phyloP scores from a whole-genome alignment of 2,329 filamentous ascomycete species.

The Chaetomium strumarium region DNA sequence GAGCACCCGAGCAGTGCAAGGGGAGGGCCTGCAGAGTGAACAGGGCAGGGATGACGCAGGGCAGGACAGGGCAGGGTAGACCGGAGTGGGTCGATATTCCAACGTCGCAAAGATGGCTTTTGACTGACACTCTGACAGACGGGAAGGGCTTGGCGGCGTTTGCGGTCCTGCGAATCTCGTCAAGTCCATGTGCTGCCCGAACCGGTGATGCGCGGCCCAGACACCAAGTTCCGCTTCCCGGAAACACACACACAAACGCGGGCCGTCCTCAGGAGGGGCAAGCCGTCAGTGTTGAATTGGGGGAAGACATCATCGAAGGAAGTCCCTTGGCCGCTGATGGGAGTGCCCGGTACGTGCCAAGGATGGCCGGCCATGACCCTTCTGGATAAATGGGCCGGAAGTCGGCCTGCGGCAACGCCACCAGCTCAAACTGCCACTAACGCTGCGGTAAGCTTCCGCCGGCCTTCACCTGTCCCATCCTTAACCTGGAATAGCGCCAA shows the following conservation, averaged over 20 bases:
- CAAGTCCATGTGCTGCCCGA: background rate
- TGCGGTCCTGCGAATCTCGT: slow-evolving; percentile 22
- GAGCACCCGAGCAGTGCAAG: slow-evolving; percentile 8
- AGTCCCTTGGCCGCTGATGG: background rate
- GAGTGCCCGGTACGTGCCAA: slow-evolving; percentile 20
- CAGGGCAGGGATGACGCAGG: background rate
- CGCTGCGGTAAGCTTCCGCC: background rate
- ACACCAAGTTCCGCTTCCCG: slow-evolving; percentile 11
- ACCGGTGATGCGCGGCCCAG: background rate
- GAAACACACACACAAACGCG: slow-evolving; percentile 4
- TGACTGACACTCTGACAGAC: slow-evolving; percentile 16
- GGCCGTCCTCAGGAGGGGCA: background rate
- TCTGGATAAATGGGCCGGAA: slow-evolving; percentile 23
- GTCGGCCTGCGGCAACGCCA: slow-evolving; percentile 4
- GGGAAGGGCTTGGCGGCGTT: slow-evolving; percentile 21
- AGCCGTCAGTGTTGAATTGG: background rate
- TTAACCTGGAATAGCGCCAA: slow-evolving; percentile 7
- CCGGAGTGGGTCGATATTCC: slow-evolving; percentile 15
- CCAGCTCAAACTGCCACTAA: background rate
- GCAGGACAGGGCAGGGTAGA: slow-evolving; percentile 2
- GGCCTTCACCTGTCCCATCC: slow-evolving; percentile 3
- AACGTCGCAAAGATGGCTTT: slow-evolving; percentile 14
- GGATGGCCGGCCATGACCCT: too few relatives aligned
- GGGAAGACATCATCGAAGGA: background rate
- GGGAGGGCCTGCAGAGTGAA: slow-evolving; percentile 1